Conservation (phyloP, 202 grass and related monocot species). For the Zoysia matrella region DNA sequence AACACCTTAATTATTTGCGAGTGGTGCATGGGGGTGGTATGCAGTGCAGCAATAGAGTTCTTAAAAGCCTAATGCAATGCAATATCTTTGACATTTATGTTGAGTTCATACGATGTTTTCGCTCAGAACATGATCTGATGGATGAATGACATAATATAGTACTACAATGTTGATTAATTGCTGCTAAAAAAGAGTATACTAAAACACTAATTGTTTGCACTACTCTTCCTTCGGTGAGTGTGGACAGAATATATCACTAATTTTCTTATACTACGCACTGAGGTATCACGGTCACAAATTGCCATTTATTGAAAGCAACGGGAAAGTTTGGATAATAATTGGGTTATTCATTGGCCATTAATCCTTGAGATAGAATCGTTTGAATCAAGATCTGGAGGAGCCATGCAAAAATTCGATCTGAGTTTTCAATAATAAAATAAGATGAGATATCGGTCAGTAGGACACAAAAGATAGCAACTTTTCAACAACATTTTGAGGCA, state of each 20-base stretch:
- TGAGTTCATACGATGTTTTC: background rate
- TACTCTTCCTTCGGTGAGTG: too few relatives aligned
- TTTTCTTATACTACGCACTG: background rate
- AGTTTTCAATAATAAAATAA: constrained; percentile 10
- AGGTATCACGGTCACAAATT: constrained; percentile 9
- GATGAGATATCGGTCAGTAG: background rate
- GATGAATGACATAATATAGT: background rate
- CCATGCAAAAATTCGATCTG: background rate
- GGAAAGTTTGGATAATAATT: background rate
- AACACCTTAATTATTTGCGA: too few relatives aligned
- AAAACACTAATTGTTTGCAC: background rate
- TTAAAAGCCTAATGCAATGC: background rate
- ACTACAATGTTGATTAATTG: background rate
- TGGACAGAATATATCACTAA: constrained; percentile 3
- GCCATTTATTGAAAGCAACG: background rate
- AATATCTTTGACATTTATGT: background rate
- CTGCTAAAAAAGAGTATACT: background rate
- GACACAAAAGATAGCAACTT: constrained; percentile 18
- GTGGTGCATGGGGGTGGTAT: too few relatives aligned
- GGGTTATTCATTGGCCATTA: constrained; percentile 11
- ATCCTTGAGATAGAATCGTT: constrained; percentile 6
- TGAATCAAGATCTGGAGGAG: background rate
- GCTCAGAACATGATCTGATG: background rate
- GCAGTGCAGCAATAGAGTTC: too few relatives aligned
- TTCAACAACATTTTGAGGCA: background rate